Evolutionary conservation across 352 stramenopile genomes (phyloP).

Genomic region (Globisporangium acanthophoron): DNA sequence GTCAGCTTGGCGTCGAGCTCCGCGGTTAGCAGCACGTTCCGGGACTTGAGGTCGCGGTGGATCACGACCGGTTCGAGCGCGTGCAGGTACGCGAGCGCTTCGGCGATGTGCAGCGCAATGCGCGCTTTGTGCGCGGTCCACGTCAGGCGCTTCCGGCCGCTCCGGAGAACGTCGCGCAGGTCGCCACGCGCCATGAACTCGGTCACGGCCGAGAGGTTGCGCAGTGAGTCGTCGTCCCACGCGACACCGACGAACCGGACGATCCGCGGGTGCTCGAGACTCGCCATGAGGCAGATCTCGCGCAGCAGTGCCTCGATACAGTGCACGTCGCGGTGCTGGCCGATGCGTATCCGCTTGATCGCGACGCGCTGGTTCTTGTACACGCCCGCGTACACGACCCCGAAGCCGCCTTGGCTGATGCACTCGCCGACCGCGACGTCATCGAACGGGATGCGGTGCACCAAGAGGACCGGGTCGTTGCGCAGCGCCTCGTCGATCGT

Average conservation of each 20-base stretch:
- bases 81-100: neutral
- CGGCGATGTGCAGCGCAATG: neutral
- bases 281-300: slow-evolving; percentile 61
- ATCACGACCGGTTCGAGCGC: neutral
- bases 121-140: neutral
- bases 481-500: slow-evolving; percentile 42
- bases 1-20: slow-evolving; percentile 69
- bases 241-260: slow-evolving; percentile 65
- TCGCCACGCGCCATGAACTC: slow-evolving; percentile 76
- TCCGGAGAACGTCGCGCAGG: slow-evolving; percentile 48
- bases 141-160: neutral
- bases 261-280: slow-evolving; percentile 47
- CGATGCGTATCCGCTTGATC: slow-evolving; percentile 64
- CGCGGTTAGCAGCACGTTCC: slow-evolving; percentile 17
- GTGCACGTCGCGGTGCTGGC: slow-evolving; percentile 41
- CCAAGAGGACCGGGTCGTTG: slow-evolving; percentile 58
- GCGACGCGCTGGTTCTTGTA: slow-evolving; percentile 53
- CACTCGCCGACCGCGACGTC: slow-evolving; percentile 53
- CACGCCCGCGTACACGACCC: slow-evolving; percentile 54
- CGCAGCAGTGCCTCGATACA: slow-evolving; percentile 54
- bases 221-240: slow-evolving; percentile 49
- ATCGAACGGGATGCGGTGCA: slow-evolving; percentile 54
- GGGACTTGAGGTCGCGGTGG: slow-evolving; percentile 2
- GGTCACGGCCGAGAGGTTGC: slow-evolving; percentile 50
- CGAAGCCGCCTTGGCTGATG: slow-evolving; percentile 62